phyloP scores from a whole-genome alignment of 208 protist genomes.

The Leishmania major region DNA sequence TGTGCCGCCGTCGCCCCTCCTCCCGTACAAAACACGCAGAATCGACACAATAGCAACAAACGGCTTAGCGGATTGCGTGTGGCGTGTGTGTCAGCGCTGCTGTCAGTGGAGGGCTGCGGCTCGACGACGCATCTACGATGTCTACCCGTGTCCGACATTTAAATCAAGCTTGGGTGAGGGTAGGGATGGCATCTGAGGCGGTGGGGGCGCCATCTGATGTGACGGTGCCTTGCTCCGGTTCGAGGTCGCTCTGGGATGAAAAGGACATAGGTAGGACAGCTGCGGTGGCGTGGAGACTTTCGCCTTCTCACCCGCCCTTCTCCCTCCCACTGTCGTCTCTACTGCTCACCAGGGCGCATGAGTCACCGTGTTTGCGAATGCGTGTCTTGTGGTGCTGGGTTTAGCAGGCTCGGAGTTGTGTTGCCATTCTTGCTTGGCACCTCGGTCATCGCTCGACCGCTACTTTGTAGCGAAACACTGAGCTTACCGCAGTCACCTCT shows the following conservation, averaged over 20 bases:
- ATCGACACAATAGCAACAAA: not conserved
- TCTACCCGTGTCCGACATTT: not conserved
- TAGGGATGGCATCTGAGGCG: not conserved
- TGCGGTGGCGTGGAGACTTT: not conserved
- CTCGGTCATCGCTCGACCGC: not conserved
- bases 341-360: not conserved
- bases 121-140: not conserved
- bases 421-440: not conserved
- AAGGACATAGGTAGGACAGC: not conserved
- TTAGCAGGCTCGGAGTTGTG: not conserved
- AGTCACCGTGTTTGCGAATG: not conserved
- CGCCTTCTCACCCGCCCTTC: not conserved
- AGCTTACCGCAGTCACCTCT: not conserved
- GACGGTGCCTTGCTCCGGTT: not conserved
- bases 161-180: not conserved
- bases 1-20: not conserved
- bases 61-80: not conserved
- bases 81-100: not conserved
- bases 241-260: not conserved
- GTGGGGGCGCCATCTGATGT: not conserved
- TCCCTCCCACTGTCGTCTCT: not conserved
- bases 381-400: not conserved
- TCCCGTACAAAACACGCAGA: not conserved
- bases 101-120: not conserved
- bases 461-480: not conserved